Evolutionary conservation across 2,329 filamentous ascomycete species (phyloP).

Genomic region (Alternaria angustiovoidea): DNA sequence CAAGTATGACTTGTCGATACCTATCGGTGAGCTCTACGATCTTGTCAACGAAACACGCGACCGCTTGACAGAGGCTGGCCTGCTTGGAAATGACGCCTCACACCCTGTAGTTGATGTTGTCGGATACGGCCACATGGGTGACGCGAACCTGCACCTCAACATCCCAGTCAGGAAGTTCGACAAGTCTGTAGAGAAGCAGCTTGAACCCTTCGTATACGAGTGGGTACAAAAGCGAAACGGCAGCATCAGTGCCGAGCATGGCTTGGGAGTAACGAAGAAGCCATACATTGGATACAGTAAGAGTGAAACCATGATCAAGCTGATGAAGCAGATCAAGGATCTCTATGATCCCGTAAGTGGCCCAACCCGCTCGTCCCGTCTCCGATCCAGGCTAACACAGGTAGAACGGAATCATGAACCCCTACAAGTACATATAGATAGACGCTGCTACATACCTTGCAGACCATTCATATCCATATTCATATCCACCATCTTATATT

Average conservation of each 20-base stretch:
- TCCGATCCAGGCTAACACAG: conserved; percentile 27
- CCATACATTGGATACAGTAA: conserved; percentile 93
- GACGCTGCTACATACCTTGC: not conserved
- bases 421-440: conserved; percentile 87
- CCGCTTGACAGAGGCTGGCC: conserved; percentile 74
- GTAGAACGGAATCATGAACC: conserved; percentile 98
- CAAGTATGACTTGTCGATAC: conserved; percentile 98
- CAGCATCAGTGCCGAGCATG: conserved; percentile 97
- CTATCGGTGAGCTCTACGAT: conserved; percentile 83
- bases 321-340: conserved; percentile 96
- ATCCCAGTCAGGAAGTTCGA: conserved; percentile 84
- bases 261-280: conserved; percentile 93
- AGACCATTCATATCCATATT: conserved; percentile 3
- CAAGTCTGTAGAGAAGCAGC: conserved; percentile 81
- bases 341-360: conserved; percentile 88
- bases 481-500: not conserved
- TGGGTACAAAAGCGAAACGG: conserved; percentile 90
- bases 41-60: conserved; percentile 86
- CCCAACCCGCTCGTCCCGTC: not conserved
- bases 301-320: conserved; percentile 80
- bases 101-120: conserved; percentile 88
- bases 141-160: conserved; percentile 94
- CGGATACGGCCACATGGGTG: conserved; percentile 98
- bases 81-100: conserved; percentile 75
- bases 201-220: conserved; percentile 97